Evolutionary conservation across 2,329 filamentous ascomycete genomes (phyloP).

Genomic region (Aspergillus sp.): DNA sequence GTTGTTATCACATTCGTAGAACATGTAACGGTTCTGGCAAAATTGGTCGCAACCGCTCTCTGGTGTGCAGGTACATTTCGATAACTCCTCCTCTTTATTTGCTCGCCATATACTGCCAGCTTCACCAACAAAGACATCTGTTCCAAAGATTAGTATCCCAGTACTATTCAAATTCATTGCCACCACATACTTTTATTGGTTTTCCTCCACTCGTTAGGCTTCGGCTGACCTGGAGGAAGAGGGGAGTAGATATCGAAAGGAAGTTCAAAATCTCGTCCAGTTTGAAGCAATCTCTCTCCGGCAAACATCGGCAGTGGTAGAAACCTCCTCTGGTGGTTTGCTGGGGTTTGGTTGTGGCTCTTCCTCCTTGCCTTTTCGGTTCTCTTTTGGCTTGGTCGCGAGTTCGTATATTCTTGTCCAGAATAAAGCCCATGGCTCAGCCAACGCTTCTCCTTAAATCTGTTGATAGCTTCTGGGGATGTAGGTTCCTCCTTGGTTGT

Average conservation of each 20-base stretch:
- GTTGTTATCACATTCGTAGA: conserved; percentile 89
- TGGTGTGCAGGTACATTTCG: conserved; percentile 72
- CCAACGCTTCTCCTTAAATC: conserved; percentile 67
- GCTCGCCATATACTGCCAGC: conserved; percentile 80
- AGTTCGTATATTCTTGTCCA: conserved; percentile 65
- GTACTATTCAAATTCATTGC: neutral
- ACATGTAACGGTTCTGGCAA: conserved; percentile 94
- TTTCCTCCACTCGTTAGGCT: conserved; percentile 89
- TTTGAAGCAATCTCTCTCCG: conserved; percentile 68
- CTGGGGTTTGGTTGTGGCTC: conserved; percentile 25
- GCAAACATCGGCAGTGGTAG: conserved; percentile 78
- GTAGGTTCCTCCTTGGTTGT: conserved; percentile 21
- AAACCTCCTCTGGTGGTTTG: conserved; percentile 39
- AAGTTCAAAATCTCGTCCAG: conserved; percentile 79
- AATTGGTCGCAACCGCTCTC: conserved; percentile 82
- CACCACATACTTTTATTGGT: conserved; percentile 76
- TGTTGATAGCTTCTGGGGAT: conserved; percentile 22
- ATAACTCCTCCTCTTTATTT: conserved; percentile 70
- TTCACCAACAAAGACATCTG: conserved; percentile 88
- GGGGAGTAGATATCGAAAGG: conserved; percentile 90
- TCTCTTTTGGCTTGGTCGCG: conserved; percentile 50
- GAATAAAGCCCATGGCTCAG: conserved; percentile 81
- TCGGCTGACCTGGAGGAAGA: conserved; percentile 79
- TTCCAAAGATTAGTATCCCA: conserved; percentile 30
- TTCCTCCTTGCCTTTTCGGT: conserved; percentile 41